Percentiles rank a stretch among this genome's conserved stretches.
Conservation (phyloP, 2,329 filamentous ascomycete species). For the Beauveria varroae region DNA sequence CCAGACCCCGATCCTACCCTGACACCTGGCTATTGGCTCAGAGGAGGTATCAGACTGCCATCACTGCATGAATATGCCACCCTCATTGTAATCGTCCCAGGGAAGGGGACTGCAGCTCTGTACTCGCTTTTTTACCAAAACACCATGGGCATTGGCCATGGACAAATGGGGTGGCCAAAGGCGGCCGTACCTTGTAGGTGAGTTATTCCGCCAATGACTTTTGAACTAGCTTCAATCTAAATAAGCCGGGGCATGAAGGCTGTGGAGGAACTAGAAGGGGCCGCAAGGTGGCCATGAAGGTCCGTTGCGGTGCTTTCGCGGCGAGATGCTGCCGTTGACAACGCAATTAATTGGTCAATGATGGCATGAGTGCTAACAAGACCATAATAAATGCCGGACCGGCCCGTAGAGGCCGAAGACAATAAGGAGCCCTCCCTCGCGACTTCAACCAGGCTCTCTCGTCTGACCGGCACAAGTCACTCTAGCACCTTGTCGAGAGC, state of each 20-base stretch:
- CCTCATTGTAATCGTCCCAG: not conserved
- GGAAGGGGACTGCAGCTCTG: not conserved
- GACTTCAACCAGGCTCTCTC: not conserved
- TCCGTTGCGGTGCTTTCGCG: conserved; percentile 5
- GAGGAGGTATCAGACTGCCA: not conserved
- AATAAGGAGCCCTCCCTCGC: not conserved
- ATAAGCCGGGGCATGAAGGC: not conserved
- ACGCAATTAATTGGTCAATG: not conserved
- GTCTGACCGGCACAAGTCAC: not conserved
- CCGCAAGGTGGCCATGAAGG: not conserved
- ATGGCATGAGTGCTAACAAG: not conserved
- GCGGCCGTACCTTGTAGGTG: not conserved
- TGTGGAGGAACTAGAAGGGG: not conserved
- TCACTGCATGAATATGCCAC: not conserved
- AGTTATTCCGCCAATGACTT: not conserved
- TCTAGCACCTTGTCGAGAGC: not conserved
- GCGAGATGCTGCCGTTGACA: not conserved
- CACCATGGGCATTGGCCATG: not conserved
- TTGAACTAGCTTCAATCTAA: not conserved
- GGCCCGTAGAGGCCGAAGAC: not conserved
- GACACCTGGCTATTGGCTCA: not conserved
- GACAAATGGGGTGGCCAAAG: not conserved
- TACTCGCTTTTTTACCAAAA: not conserved
- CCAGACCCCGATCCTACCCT: not conserved
- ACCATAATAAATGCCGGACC: not conserved